phyloP scores from a whole-genome alignment of 371 early-diverging fungal species.

The Syncephalastrum monosporum region DNA sequence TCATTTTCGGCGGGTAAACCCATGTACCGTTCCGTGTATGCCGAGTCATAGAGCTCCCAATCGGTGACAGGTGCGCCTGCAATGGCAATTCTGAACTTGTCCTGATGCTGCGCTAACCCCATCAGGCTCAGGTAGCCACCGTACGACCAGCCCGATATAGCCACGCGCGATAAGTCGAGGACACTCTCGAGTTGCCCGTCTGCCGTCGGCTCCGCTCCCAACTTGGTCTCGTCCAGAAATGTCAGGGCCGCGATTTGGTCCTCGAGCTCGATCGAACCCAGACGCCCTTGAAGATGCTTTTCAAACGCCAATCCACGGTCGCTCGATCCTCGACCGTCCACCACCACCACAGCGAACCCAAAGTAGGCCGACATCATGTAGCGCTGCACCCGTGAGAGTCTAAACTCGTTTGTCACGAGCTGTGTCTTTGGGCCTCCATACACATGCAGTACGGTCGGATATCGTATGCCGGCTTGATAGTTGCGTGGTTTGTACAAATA shows the following conservation, averaged over 20 bases:
- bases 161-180: constrained; percentile 61
- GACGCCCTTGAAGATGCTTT: constrained; percentile 42
- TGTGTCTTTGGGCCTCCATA: constrained; percentile 70
- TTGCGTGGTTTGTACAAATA: constrained; percentile 61
- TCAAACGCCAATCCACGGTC: constrained; percentile 75
- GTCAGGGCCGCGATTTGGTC: constrained; percentile 72
- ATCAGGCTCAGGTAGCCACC: constrained; percentile 78
- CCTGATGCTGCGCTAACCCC: constrained; percentile 64
- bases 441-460: constrained; percentile 58
- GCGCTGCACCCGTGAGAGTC: constrained; percentile 62
- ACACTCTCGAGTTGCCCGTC: constrained; percentile 22
- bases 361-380: constrained; percentile 62
- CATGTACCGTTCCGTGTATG: constrained; percentile 82
- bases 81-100: constrained; percentile 67
- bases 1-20: constrained; percentile 55
- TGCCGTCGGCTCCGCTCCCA: constrained; percentile 40
- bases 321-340: constrained; percentile 76
- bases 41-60: constrained; percentile 75
- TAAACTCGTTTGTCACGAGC: constrained; percentile 73
- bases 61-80: constrained; percentile 81
- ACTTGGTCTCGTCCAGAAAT: constrained; percentile 45
- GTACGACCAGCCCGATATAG: constrained; percentile 74
- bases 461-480: constrained; percentile 49
- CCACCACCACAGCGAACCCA: constrained; percentile 70
- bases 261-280: constrained; percentile 67